Evolutionary conservation across 176 grass and related monocot species (phyloP).

Genomic region (Zoysia japonica): DNA sequence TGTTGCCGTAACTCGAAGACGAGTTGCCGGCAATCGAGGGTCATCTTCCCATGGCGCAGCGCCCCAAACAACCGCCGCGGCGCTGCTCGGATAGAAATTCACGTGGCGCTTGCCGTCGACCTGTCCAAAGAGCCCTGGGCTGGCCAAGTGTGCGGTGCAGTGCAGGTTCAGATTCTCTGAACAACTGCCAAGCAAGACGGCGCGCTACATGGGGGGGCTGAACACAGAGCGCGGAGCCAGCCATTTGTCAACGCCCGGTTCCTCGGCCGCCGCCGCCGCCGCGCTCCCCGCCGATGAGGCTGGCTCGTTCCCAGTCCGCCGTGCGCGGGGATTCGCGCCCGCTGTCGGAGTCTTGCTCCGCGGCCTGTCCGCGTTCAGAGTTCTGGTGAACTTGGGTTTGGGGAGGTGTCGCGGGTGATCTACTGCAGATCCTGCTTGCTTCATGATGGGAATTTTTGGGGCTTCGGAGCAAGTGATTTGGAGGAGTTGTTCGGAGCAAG

Average conservation of each 20-base stretch:
- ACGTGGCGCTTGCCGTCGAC: conserved; percentile 51
- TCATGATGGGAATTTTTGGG: background rate
- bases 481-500: background rate
- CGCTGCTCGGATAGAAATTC: conserved; percentile 31
- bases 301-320: background rate
- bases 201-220: conserved; percentile 33
- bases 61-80: background rate
- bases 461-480: background rate
- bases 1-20: background rate
- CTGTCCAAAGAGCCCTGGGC: conserved; percentile 11
- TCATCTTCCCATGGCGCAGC: conserved; percentile 16
- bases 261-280: background rate
- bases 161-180: conserved; percentile 21
- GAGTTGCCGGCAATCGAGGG: conserved; percentile 10
- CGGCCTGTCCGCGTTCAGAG: conserved; percentile 17
- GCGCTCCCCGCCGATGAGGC: conserved; percentile 8
- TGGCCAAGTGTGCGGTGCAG: conserved; percentile 7
- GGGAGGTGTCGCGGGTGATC: background rate
- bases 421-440: conserved; percentile 25
- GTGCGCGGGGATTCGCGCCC: conserved; percentile 37
- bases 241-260: conserved; percentile 32
- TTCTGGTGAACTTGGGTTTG: background rate
- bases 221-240: background rate
- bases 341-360: conserved; percentile 15
- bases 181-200: conserved; percentile 22